These are phyloP conservation scores for Oropetium thomaeum DNA, from an alignment of 176 grass and related monocot genomes.

Conservation along the genomic window DNA sequence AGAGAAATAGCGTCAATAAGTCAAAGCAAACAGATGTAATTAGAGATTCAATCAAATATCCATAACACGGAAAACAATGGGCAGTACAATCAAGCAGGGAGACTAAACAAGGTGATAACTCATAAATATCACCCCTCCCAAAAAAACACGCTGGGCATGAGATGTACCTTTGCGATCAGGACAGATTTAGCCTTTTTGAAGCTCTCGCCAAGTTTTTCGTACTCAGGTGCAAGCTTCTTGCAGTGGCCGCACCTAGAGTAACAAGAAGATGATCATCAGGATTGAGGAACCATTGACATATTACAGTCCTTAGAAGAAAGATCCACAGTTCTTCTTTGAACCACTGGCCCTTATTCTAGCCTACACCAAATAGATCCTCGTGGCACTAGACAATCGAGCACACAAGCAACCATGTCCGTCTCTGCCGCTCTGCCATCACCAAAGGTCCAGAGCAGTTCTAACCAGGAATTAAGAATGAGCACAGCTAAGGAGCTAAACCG, in stretches of 20 bases:
- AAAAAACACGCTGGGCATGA: neutral
- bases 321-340: neutral
- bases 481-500: neutral
- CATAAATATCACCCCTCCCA: neutral
- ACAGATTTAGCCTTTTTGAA: constrained; percentile 95
- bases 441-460: neutral
- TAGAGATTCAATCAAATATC: neutral
- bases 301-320: neutral
- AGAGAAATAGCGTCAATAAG: neutral
- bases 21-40: neutral
- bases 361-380: neutral
- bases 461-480: neutral
- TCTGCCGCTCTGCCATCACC: neutral
- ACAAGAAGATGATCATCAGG: constrained; percentile 2
- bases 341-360: neutral
- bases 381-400: neutral
- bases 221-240: constrained; percentile 99
- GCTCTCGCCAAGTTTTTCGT: constrained; percentile 84
- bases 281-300: neutral
- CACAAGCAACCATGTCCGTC: neutral
- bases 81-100: neutral
- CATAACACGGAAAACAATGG: neutral
- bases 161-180: constrained; percentile 81
- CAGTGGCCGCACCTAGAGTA: constrained; percentile 90
- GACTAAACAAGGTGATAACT: neutral